These are phyloP conservation scores for Prasinococcaceae sp. DNA, from an alignment of 139 green algal species.

Conservation along the genomic window DNA sequence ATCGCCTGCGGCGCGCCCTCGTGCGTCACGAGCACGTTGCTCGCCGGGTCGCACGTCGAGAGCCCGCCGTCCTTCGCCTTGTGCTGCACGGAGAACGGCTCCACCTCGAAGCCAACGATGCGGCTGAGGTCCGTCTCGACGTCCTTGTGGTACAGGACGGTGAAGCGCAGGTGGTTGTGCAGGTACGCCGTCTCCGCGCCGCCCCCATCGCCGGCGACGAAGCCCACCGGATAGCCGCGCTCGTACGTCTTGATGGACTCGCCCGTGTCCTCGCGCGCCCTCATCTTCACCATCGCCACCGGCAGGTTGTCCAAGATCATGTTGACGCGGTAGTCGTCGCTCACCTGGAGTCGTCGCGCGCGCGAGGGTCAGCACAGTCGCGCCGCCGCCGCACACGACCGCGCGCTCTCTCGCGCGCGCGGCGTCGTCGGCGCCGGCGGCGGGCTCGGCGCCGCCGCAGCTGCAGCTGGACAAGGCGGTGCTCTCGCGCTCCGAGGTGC, in stretches of 20 bases:
- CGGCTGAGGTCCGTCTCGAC: constrained; percentile 52
- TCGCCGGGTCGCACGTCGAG: constrained; percentile 70
- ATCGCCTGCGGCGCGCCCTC: constrained; percentile 58
- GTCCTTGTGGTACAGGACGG: constrained; percentile 89
- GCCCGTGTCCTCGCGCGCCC: constrained; percentile 55
- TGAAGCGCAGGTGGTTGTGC: constrained; percentile 96
- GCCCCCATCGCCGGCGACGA: constrained; percentile 43
- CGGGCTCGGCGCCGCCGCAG: no score
- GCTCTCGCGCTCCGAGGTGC: no score
- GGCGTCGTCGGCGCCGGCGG: no score
- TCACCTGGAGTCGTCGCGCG: no score
- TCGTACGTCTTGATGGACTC: constrained; percentile 79
- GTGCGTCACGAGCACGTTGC: constrained; percentile 63
- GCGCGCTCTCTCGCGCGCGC: no score
- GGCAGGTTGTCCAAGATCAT: constrained; percentile 99
- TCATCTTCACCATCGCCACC: constrained; percentile 75
- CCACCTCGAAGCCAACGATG: constrained; percentile 96
- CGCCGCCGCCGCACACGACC: no score
- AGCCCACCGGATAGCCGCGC: constrained; percentile 83
- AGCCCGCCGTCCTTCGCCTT: constrained; percentile 26
- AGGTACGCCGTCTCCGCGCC: constrained; percentile 61
- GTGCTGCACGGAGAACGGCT: constrained; percentile 38
- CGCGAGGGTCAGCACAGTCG: no score
- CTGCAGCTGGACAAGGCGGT: no score
- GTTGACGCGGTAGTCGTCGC: constrained; percentile 94